Base-by-base conservation (phyloP, 2,329 filamentous ascomycete species). In the Beauveria brongniartii region DNA sequence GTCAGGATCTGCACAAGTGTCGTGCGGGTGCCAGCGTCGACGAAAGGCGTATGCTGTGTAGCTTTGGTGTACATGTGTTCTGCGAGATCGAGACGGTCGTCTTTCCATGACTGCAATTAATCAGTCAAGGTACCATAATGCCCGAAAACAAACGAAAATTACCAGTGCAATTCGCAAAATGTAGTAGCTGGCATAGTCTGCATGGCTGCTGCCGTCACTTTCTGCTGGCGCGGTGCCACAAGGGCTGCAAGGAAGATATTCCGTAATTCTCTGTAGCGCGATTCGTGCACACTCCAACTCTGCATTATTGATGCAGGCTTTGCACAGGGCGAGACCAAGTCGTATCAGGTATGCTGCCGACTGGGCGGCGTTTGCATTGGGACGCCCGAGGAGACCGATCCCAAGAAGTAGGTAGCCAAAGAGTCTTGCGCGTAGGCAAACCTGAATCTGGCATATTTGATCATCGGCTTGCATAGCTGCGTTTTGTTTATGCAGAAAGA, bases 1-100 rank as follows among this genome's bases (percentile, higher is more conserved):
- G 26, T 24, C 20, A 60, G 50, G 10, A 60, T 3, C 9, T 30
- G 51, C 2, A 54, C 20, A 9, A 60, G 43, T 14, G 50, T 48
- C 16, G 16, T 34, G 20, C n/a, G 40, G 16, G 51, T 47, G 28
- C 7, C 43, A 6, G 14, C 16, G 26, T 40, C 51, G 20, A 54
- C 22, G 50, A 40, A 28, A 5, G 51, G 20, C 1, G 34, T 48
- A 20, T 62, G 50, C 26, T 54, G 54, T n/a, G 43, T 52, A 10
- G 84, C 73, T 66, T 89, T 89, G 41, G 73, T 73, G 71, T 88
- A 92, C 78, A 94, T 85, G 71, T 91, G 85, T 59, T 96, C 90
- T 30, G 90, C 90, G 53, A 92, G 82, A 61, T 93, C 89, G 16
- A 89, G 77, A 46, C 87, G 83, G 46, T 83, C 79, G 68, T 92